Evolutionary conservation across 1,284 basidiomycete species (phyloP).

Genomic region (Tranzscheliella williamsii): DNA sequence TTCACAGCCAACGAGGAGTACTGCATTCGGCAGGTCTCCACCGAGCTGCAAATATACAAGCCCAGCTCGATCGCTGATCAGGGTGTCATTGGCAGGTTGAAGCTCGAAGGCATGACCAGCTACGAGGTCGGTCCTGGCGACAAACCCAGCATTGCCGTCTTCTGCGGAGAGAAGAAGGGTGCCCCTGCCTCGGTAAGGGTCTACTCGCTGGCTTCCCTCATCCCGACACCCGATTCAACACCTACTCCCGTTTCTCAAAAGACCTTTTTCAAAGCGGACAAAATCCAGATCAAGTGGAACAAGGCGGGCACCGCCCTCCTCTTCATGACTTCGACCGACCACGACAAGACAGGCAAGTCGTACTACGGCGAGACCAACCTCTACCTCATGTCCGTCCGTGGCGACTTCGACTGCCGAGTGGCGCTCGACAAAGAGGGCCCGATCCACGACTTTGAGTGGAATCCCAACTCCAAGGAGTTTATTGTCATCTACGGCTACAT

Average conservation of each 20-base stretch:
- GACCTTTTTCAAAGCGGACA: conserved; percentile 95
- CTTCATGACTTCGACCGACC: conserved; percentile 90
- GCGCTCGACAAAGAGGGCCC: conserved; percentile 94
- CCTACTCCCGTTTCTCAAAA: conserved; percentile 67
- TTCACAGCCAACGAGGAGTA: conserved; percentile 89
- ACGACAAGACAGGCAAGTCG: conserved; percentile 94
- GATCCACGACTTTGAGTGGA: conserved; percentile 95
- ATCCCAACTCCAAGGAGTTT: conserved; percentile 90
- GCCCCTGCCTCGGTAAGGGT: conserved; percentile 88
- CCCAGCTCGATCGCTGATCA: conserved; percentile 74
- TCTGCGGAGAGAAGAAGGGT: conserved; percentile 93
- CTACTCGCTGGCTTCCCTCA: conserved; percentile 73
- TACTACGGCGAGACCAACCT: conserved; percentile 98
- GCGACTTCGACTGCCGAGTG: conserved; percentile 90
- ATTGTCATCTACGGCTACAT: conserved; percentile 95
- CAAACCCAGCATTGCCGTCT: conserved; percentile 83
- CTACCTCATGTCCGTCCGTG: conserved; percentile 90
- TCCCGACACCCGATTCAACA: conserved; percentile 69
- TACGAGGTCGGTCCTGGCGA: conserved; percentile 78
- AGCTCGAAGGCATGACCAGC: conserved; percentile 77
- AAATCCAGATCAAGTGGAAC: conserved; percentile 94
- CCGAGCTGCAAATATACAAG: conserved; percentile 85
- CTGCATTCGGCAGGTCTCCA: conserved; percentile 77
- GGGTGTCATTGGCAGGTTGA: conserved; percentile 78
- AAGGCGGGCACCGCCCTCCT: conserved; percentile 74